Evolutionary conservation across 768 basidiomycete species (phyloP).

Genomic region (Boletellus sp.): DNA sequence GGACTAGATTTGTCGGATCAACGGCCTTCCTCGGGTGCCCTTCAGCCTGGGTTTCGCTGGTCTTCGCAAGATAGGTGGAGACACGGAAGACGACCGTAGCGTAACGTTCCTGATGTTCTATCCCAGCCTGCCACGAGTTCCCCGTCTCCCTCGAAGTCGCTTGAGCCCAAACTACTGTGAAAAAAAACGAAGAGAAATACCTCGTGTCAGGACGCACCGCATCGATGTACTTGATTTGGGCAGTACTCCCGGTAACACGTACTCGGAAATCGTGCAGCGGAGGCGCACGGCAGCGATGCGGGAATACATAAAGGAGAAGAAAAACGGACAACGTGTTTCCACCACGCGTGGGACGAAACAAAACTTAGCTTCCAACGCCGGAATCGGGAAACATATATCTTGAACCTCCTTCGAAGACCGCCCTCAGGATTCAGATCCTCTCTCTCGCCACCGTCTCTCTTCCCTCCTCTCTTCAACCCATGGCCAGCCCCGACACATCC

Average conservation of each 20-base stretch:
- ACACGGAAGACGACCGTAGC: neutral
- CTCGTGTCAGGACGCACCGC: neutral
- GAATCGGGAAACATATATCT: constrained; percentile 32
- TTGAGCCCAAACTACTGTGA: neutral
- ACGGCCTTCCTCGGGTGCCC: constrained; percentile 8
- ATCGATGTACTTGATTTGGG: neutral
- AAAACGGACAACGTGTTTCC: constrained; percentile 25
- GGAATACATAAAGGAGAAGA: constrained; percentile 22
- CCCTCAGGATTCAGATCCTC: constrained; percentile 28
- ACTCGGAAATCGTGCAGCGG: constrained; percentile 29
- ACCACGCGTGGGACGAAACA: constrained; percentile 32
- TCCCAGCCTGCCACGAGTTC: neutral
- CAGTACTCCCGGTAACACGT: constrained; percentile 9
- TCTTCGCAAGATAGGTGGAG: constrained; percentile 2
- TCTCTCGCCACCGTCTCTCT: constrained; percentile 20
- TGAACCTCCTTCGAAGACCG: constrained; percentile 35
- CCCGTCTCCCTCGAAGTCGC: constrained; percentile 3
- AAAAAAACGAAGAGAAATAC: neutral
- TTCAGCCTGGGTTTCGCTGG: constrained; percentile 14
- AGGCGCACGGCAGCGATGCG: constrained; percentile 4
- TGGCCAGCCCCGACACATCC: constrained; percentile 21
- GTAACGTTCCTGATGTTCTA: neutral
- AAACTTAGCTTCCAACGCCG: constrained; percentile 19
- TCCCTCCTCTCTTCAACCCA: constrained; percentile 28
- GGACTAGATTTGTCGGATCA: no score